Base-by-base conservation (phyloP, 345 rosid genomes). In the Laguncularia racemosa region DNA sequence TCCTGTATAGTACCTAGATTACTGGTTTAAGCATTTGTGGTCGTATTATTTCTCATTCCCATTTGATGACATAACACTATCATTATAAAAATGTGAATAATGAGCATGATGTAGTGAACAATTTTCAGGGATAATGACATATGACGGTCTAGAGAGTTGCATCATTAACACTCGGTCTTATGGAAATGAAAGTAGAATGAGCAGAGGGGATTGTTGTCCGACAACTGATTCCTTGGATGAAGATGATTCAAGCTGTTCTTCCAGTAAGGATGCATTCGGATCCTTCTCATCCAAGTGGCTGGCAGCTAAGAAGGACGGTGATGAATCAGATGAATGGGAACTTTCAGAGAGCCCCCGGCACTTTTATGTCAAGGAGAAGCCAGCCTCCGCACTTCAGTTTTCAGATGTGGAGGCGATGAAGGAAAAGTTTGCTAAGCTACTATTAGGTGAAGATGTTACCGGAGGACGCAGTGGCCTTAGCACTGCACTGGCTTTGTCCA, bases 261-360 rank as follows among this genome's bases (percentile, higher is more conserved):
- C 99, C n/a, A 89, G 96, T 76, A 93, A 85, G 73, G 97, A 92
- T 56, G 91, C 71, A 57, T 86, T 63, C 44, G 89, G 97, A 52
- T 93, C 99, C 20, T 77, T 89, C 57, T 80, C 95, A 62, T 93
- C 97, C 0, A 86, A 93, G 64, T 89, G 95, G 95, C 50, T 85
- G 64, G 44, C 72, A 15, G 51, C 19, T 52, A 89, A 83, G 78
- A 77, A 61, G 60, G 88, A 75, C 14, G 90, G 71, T 21, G 80
- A 60, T 16, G 73, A 73, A 48, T 75, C 58, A 10, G 84, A 82
- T 63, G 90, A 73, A 44, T 81, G 79, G 85, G 89, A 69, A 54
- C 63, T 73, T 47, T 58, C 83, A 2, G 81, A 73, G 71, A 83
- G 84, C 74, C 84, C 86, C 54, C 74, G 66, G 19, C 71, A 77